phyloP scores from a whole-genome alignment of 495 filamentous ascomycete genomes.

The Podospora australis region DNA sequence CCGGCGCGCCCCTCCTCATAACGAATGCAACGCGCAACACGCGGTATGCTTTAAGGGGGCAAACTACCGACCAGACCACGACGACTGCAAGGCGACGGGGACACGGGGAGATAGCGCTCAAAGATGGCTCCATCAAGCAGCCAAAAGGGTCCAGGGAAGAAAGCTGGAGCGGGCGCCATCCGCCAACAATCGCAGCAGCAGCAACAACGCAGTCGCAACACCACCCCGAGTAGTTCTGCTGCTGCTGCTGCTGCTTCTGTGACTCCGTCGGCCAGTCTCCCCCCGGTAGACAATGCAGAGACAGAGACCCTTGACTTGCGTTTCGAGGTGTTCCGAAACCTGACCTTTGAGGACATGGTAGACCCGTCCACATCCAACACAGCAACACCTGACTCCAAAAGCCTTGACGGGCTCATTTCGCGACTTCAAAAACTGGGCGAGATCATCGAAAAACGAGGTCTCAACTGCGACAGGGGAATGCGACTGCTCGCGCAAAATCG shows the following conservation, averaged over 20 bases:
- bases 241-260: too few species aligned
- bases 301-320: conserved; percentile 58
- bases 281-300: conserved; percentile 51
- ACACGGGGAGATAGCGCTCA: neutral
- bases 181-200: conserved; percentile 48
- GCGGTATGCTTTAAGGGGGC: too few species aligned
- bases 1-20: too few species aligned
- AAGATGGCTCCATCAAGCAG: conserved; percentile 47
- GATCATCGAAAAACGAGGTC: conserved; percentile 56
- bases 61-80: too few species aligned
- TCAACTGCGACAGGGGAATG: conserved; percentile 65
- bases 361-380: conserved; percentile 55
- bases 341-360: conserved; percentile 67
- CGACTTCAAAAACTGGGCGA: conserved; percentile 60
- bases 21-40: neutral
- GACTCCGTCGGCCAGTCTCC: conserved; percentile 41
- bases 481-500: conserved; percentile 58
- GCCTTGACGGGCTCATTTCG: conserved; percentile 60
- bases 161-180: conserved; percentile 55
- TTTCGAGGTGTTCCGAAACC: conserved; percentile 42
- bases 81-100: neutral
- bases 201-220: conserved; percentile 72
- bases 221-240: conserved; percentile 76
- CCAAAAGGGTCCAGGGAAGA: conserved; percentile 74
- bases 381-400: conserved; percentile 66